phyloP scores from a whole-genome alignment of 106 monocot species.

The Dioscorea alata region DNA sequence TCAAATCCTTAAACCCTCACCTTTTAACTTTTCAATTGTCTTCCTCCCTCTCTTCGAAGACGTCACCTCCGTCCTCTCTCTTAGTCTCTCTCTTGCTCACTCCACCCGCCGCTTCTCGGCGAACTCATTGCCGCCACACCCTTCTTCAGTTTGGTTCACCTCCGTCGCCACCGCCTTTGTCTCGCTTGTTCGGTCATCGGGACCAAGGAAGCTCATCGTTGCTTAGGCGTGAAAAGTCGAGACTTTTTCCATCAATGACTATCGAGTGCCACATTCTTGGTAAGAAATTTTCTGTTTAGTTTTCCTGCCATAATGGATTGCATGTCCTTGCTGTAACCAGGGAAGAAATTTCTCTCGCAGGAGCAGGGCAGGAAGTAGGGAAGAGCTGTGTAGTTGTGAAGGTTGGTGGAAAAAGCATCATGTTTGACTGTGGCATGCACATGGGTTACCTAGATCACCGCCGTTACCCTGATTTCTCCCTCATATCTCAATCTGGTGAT shows the following conservation, averaged over 20 bases:
- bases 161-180: too few relatives aligned
- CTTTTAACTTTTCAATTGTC: too few relatives aligned
- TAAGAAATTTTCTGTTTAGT: neutral
- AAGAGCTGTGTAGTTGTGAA: constrained; percentile 92
- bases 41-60: too few relatives aligned
- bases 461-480: constrained; percentile 87
- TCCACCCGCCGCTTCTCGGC: too few relatives aligned
- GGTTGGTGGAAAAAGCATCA: constrained; percentile 77
- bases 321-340: neutral
- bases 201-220: too few relatives aligned
- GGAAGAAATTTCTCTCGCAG: constrained; percentile 12
- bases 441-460: constrained; percentile 75
- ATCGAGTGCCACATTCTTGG: constrained; percentile 90
- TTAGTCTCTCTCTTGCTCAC: too few relatives aligned
- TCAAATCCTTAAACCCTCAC: too few relatives aligned
- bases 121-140: too few relatives aligned
- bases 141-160: too few relatives aligned
- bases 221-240: too few relatives aligned
- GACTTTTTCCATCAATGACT: constrained; percentile 28
- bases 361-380: constrained; percentile 97
- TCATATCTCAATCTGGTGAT: constrained; percentile 40
- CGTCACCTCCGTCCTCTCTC: too few relatives aligned
- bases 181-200: too few relatives aligned
- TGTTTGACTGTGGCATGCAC: constrained; percentile 99
- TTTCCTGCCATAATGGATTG: neutral